Base-by-base conservation (phyloP, 169 alveolate species). In the Babesia ovis region DNA sequence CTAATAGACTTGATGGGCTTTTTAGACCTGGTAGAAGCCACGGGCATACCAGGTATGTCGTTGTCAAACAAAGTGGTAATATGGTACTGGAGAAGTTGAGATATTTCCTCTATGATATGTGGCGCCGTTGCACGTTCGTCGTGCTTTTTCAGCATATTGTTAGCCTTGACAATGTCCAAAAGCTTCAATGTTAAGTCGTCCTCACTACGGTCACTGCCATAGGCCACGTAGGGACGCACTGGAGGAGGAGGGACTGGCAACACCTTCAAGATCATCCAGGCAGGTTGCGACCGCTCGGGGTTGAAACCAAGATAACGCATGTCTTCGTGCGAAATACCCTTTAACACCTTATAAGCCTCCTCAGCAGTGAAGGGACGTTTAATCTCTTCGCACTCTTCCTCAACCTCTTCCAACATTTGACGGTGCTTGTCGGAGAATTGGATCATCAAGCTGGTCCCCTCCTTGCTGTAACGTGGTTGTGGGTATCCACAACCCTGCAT, bases 161-260 rank as follows among this genome's bases (percentile, higher is more conserved):
- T 98, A 16, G 95, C 88, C 85, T 97, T 96, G n/a, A 98, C 89
- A n/a, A 98, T 96, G 85, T 96, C 98, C 50, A 91, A 89, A 73
- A 97, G 94, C 85, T 97, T 97, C 68, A 95, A 88, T 48, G 99
- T 98, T 66, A 97, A 87, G 85, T 98, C 99, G 76, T 98, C 99
- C 79, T 98, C 99, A 68, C 97, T 90, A 73, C 99, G 89, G 60
- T 95, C 95, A 54, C 93, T 88, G 20, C 97, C 98, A 68, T 87
- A 95, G 32, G 90, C 94, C 23, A 95, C 99, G 34, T 97, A 95
- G 25, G 99, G 99, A 68, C 99, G 84, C 18, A 98, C 99, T 54
- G 98, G 95, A 0, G 99, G 99, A 0, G 99, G 99, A 59, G 99
- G 98, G 3, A 98, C 98, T 4, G 99, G 98, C 39, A 98, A 80